Conservation (phyloP, 2,329 filamentous ascomycete genomes). For the Diaporthe caulivora region DNA sequence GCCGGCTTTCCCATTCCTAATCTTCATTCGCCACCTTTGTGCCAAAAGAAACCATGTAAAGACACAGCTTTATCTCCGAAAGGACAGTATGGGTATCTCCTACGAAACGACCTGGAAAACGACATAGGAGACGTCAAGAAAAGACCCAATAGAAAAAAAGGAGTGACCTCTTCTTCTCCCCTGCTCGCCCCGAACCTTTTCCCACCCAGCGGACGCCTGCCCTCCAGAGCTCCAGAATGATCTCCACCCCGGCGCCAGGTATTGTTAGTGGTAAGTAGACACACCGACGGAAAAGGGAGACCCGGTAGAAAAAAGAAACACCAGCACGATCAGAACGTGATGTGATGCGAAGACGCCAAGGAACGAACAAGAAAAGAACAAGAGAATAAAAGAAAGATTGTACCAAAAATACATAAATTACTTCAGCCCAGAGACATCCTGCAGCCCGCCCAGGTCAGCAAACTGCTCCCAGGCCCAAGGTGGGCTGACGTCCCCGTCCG, state of each 20-base stretch:
- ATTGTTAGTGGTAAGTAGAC: background rate
- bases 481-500: slow-evolving; percentile 23
- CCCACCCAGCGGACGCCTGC: background rate
- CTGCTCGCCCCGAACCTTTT: background rate
- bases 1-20: background rate
- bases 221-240: background rate
- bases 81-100: slow-evolving; percentile 35
- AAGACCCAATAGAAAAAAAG: background rate
- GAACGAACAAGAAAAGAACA: background rate
- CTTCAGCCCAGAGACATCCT: slow-evolving; percentile 24
- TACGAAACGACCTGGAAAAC: slow-evolving; percentile 6
- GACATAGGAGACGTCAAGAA: background rate
- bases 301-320: background rate
- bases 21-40: background rate
- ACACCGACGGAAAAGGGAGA: background rate
- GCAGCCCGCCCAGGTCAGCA: slow-evolving; percentile 37
- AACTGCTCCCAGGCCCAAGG: slow-evolving; percentile 39
- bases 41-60: background rate
- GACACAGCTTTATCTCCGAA: background rate
- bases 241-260: background rate
- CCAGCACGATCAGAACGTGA: slow-evolving; percentile 1
- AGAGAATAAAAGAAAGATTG: background rate
- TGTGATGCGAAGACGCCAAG: background rate
- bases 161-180: background rate
- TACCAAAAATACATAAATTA: background rate